Evolutionary conservation across 1,284 basidiomycete species (phyloP), one percentile per base, ranked within the genome.

Genomic region (Irpex sp.): DNA sequence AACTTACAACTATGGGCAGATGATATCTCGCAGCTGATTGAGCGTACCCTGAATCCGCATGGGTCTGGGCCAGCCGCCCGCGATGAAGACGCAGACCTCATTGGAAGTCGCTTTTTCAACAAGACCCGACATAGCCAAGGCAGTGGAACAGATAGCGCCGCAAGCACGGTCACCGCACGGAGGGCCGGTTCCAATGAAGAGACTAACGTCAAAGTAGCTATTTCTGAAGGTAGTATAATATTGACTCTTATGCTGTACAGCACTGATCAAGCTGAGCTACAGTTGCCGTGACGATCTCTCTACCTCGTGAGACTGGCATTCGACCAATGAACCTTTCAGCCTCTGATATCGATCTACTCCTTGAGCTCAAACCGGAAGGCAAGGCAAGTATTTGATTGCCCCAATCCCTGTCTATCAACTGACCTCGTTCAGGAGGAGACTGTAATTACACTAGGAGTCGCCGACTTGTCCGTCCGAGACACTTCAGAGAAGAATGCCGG

Each of bases 1-100:
- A 85, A 85, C 9, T 73, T 97, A 15, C 94, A 96, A 73, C 89
- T 89, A 69, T 93, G 92, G 82, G 88, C 87, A 6, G 96, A 98
- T 71, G 94, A 96, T 72, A 74, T 89, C 21, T 80, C 87, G 4
- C 92, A 92, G 71, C 82, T 90, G 65, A 71, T 88, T 1, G 91
- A 86, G 59, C 75, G 71, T 6, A 66, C 68, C 1, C 66, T 71
- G 49, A 59, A 64, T 21, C 58, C 59, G 15, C 48, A 62, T 0
- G 69, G 71, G 1, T 60, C 64, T 2, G 66, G 69, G 9, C 26
- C 66, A 5, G 68, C 77, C 64, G 71, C 76, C 2, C 76, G 79
- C 48, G 74, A 76, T 66, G 83, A 85, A 63, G 84, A 90, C 66
- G 76, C 88, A 4, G 93, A 87, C 73, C 76, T 96, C 64, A 91